Base-by-base conservation (phyloP, 2,329 filamentous ascomycete genomes). In the Aspergillus sp. region DNA sequence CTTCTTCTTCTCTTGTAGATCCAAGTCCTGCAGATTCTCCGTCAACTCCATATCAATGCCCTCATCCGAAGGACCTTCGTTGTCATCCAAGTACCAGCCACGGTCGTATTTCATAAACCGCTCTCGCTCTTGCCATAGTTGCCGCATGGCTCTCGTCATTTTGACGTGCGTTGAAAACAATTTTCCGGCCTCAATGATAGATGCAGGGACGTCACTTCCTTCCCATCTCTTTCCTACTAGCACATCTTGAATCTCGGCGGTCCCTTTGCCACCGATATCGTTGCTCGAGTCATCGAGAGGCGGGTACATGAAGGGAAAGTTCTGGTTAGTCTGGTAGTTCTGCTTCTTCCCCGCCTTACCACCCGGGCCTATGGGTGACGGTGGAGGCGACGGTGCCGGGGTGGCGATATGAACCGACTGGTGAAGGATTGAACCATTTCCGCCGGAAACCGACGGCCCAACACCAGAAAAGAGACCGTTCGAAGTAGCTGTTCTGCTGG, bases 381-480 rank as follows among this genome's bases (percentile, higher is more conserved):
- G 95, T 0, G 95, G 95, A 24, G 95, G 95, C 0, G 95, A 99
- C 1, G 95, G 95, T 0, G 93, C 94, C 0, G 95, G 95, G 1
- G 95, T 99, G n/a, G 95, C 95, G 67, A 99, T 99, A 74, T 99
- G 95, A 6, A 99, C 94, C 6, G 95, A 92, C 70, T 98, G 94
- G 72, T 98, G 88, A 26, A 99, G 84, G 69, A 99, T 98, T 0
- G 93, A 97, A 36, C 76, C 75, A 56, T 77, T 80, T 7, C 73
- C 73, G 54, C 73, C 73, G 14, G 73, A 67, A 24, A 77, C 78
- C 7, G 82, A 78, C 2, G 82, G 78, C 1, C 82, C 81, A 26
- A 81, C 78, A 3, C 81, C 77, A 6, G 84, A 83, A 36, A 90
- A 80, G 50, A 90, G 85, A 12, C 88, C 87, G 65, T 84, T 87